A percentile compares a stretch with the other conserved stretches of the same genome.
Evolutionary conservation across 2,329 filamentous ascomycete species (phyloP).

Genomic region (Aspergillus uvarum): DNA sequence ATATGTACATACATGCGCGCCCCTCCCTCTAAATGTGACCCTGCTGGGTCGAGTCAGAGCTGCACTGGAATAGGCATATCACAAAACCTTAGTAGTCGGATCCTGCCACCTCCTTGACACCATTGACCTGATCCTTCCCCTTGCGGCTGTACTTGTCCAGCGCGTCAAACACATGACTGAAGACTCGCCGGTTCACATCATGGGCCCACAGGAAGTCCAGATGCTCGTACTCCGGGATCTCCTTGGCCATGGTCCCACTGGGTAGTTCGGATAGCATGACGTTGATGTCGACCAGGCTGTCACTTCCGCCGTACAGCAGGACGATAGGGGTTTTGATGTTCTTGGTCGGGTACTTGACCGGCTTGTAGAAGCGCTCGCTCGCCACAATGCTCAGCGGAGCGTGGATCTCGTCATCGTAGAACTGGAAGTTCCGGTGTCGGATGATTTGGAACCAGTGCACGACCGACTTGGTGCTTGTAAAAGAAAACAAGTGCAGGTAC

Average conservation of each 20-base stretch:
- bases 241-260: constrained; percentile 76
- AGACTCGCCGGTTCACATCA: constrained; percentile 80
- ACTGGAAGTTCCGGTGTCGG: constrained; percentile 91
- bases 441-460: constrained; percentile 99
- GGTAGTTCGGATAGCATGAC: constrained; percentile 90
- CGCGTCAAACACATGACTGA: constrained; percentile 87
- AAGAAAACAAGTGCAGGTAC: constrained; percentile 94
- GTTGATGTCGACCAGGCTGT: constrained; percentile 90
- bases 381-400: constrained; percentile 70
- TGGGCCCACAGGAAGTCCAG: constrained; percentile 93
- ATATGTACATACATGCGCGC: neutral
- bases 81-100: neutral
- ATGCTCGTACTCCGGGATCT: constrained; percentile 92
- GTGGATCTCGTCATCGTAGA: constrained; percentile 95
- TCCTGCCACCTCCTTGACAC: constrained; percentile 9
- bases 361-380: constrained; percentile 85
- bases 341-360: constrained; percentile 90
- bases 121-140: constrained; percentile 9
- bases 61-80: neutral
- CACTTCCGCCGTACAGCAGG: constrained; percentile 87
- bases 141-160: constrained; percentile 61
- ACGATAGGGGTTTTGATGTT: constrained; percentile 97
- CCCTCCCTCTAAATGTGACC: neutral
- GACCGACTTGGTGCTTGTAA: constrained; percentile 92
- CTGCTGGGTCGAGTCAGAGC: neutral